phyloP scores from a whole-genome alignment of 805 yeast genomes.

The Wickerhamiella occidentalis region DNA sequence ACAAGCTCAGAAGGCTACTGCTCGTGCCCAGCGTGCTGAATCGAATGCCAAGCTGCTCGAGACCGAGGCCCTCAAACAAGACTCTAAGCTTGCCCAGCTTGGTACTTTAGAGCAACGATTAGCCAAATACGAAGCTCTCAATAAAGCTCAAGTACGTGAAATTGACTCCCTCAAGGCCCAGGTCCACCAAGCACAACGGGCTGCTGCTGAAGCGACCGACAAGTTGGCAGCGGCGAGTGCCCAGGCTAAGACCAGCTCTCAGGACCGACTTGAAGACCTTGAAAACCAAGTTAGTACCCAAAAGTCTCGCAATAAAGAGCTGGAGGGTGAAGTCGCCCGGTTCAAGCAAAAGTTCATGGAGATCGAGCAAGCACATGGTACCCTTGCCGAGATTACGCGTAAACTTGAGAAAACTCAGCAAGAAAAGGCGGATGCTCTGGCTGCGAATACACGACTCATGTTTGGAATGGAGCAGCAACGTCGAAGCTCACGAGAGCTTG shows the following conservation, averaged over 20 bases:
- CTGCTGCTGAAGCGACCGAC: background rate
- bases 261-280: background rate
- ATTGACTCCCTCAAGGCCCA: background rate
- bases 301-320: background rate
- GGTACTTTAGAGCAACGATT: conserved; percentile 10
- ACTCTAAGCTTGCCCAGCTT: conserved; percentile 3
- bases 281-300: background rate
- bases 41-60: background rate
- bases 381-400: background rate
- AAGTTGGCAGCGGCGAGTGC: background rate
- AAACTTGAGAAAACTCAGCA: conserved; percentile 20
- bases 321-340: background rate
- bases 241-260: background rate
- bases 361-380: conserved; percentile 1
- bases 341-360: background rate
- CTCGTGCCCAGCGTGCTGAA: background rate
- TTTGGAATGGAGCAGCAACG: conserved; percentile 14
- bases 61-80: background rate
- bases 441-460: conserved; percentile 17
- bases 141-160: background rate
- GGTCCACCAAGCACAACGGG: background rate
- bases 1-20: background rate
- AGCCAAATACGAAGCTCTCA: background rate
- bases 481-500: conserved; percentile 15
- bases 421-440: conserved; percentile 20